Percentiles rank a stretch among this genome's conserved stretches.
Evolutionary conservation across 2,329 filamentous ascomycete species (phyloP).

Genomic region (Pseudocercospora fijiensis): DNA sequence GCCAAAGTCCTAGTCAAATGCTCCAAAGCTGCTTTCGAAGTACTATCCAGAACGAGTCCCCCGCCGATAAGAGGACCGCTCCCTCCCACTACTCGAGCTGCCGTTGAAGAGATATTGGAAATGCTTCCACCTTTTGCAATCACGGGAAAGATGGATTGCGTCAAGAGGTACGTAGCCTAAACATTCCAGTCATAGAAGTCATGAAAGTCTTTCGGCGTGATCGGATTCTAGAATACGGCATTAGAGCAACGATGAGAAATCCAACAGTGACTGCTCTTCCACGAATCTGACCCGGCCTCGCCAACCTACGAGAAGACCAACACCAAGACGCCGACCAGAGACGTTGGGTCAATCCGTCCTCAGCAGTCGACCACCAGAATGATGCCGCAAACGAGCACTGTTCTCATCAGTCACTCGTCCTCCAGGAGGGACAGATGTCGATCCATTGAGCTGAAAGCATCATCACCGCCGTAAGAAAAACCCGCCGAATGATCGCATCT

Average conservation of each 20-base stretch:
- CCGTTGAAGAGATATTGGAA: constrained; percentile 60
- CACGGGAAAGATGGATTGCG: constrained; percentile 54
- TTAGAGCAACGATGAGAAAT: not conserved
- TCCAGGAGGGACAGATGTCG: not conserved
- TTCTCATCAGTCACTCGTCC: not conserved
- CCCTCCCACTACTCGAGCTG: constrained; percentile 43
- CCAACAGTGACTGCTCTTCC: not conserved
- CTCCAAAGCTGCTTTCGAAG: constrained; percentile 61
- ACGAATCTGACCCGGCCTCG: not conserved
- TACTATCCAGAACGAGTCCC: constrained; percentile 52
- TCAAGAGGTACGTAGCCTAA: constrained; percentile 54
- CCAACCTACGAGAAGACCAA: not conserved
- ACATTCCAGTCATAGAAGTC: constrained; percentile 60
- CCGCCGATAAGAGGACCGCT: constrained; percentile 37
- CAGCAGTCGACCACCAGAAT: not conserved
- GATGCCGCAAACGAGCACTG: not conserved
- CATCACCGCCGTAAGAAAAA: not conserved
- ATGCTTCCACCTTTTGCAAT: constrained; percentile 52
- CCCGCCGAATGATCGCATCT: not conserved
- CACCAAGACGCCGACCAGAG: not conserved
- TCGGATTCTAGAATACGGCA: constrained; percentile 37
- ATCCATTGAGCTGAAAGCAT: not conserved
- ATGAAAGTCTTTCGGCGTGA: constrained; percentile 49
- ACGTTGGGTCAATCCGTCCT: not conserved
- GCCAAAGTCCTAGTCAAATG: constrained; percentile 60